These are phyloP conservation scores for Cyclotella sp. DNA, from an alignment of 108 stramenopile genomes.

Conservation along the genomic window DNA sequence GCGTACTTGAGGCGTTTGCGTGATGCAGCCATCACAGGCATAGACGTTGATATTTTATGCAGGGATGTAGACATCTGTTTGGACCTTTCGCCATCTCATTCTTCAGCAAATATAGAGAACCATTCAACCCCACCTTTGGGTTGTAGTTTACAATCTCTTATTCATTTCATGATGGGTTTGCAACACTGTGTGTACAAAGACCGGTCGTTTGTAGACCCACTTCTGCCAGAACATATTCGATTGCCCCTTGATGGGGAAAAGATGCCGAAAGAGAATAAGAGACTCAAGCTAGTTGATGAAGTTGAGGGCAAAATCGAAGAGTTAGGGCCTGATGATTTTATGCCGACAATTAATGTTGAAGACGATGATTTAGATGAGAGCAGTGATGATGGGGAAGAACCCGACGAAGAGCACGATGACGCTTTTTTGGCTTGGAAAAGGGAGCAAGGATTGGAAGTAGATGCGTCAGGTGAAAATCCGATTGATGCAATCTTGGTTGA, in stretches of 20 bases:
- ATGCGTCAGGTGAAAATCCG: neutral
- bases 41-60: slow-evolving; percentile 70
- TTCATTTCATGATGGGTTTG: slow-evolving; percentile 42
- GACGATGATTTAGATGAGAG: slow-evolving; percentile 44
- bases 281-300: neutral
- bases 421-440: slow-evolving; percentile 43
- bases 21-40: slow-evolving; percentile 69
- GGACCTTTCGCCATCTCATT: slow-evolving; percentile 37
- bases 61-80: slow-evolving; percentile 61
- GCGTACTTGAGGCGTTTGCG: slow-evolving; percentile 63
- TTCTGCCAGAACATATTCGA: slow-evolving; percentile 29
- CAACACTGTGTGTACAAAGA: slow-evolving; percentile 74
- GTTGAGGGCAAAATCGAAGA: neutral
- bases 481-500: neutral
- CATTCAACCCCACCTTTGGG: slow-evolving; percentile 9
- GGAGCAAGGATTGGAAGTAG: slow-evolving; percentile 20
- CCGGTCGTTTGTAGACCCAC: slow-evolving; percentile 77
- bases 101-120: slow-evolving; percentile 38
- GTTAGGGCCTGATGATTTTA: slow-evolving; percentile 34
- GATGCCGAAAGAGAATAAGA: neutral
- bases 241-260: neutral
- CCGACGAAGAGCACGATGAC: slow-evolving; percentile 40
- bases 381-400: slow-evolving; percentile 37
- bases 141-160: slow-evolving; percentile 31
- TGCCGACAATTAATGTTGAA: slow-evolving; percentile 18